Base-by-base conservation (phyloP, 768 basidiomycete genomes). In the Phanerochaete carnosa region DNA sequence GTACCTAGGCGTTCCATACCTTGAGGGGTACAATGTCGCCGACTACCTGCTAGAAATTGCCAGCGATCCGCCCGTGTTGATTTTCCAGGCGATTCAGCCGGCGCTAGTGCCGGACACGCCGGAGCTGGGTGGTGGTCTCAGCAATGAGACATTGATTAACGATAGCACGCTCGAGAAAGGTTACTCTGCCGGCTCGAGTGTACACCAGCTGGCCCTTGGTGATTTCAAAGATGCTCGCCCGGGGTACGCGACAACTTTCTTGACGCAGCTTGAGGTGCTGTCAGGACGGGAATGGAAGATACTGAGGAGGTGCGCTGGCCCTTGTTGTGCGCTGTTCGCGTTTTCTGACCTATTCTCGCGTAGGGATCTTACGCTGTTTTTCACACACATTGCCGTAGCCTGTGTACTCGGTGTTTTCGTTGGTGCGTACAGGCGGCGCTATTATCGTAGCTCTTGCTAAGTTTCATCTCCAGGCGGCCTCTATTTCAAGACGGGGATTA, bases 1-100 rank as follows among this genome's bases (percentile, higher is more conserved):
- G 0, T 55, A 62, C 9, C 68, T 61, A 11, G 70, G 68, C 58
- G 71, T 68, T 64, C 74, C 81, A 11, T 93, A 87, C 67, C 88
- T 83, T 8, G 79, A 85, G 52, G 94, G 92, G 0, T 95, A 95
- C 76, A 97, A 97, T 66, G 83, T 95, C 19, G 94, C 95, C 0
- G 95, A 98, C 70, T 92, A 95, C 68, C 81, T 97, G 12, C 79
- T 98, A 23, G 95, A 97, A 65, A 81, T 98, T 55, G 94, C 94
- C 1, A 88, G 85, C 66, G 84, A 85, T 52, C 80, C 85, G 0
- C 82, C 84, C 15, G 74, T 79, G 7, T 72, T 71, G 30, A 70
- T 85, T 1, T 83, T 85, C 76, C 75, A 72, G 45, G 30, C 33
- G 13, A 30, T 35, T n/a, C 30, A 22, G 16, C 50, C 28, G 50